Evolutionary conservation across 164 flowering plant species (phyloP).

Genomic region (Hamamelis virginiana): DNA sequence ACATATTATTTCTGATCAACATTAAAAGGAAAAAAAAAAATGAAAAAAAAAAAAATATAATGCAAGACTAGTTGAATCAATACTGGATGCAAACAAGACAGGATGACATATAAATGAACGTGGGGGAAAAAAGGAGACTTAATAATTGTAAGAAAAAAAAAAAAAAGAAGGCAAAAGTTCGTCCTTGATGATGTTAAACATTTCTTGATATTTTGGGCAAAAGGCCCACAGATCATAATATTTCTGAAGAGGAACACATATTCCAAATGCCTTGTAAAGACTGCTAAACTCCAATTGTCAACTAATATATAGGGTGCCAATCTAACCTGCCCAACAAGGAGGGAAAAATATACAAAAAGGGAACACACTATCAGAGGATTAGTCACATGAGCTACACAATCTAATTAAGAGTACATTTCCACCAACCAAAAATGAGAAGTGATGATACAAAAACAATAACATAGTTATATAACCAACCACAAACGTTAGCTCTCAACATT

Average conservation of each 20-base stretch:
- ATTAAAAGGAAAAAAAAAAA: no score
- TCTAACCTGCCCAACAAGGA: not conserved
- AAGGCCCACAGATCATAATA: not conserved
- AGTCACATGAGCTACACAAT: not conserved
- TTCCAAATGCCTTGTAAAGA: not conserved
- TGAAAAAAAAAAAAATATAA: no score
- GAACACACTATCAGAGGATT: not conserved
- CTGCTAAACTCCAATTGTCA: not conserved
- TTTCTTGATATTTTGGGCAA: not conserved
- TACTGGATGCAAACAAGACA: not conserved
- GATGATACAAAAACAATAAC: not conserved
- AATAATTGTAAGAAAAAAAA: not conserved
- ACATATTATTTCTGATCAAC: no score
- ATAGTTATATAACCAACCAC: not conserved
- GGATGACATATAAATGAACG: not conserved
- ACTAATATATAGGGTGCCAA: not conserved
- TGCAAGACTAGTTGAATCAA: no score
- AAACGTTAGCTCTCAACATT: not conserved
- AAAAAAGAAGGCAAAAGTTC: not conserved
- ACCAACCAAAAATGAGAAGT: not conserved
- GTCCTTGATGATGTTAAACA: not conserved
- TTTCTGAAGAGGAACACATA: not conserved
- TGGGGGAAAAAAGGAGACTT: not conserved
- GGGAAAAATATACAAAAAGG: not conserved
- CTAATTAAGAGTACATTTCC: not conserved